A percentile compares a stretch with the other conserved stretches of the same genome.
Evolutionary conservation across 805 yeast species (phyloP).

Genomic region (Cyberlindnera mrakii): DNA sequence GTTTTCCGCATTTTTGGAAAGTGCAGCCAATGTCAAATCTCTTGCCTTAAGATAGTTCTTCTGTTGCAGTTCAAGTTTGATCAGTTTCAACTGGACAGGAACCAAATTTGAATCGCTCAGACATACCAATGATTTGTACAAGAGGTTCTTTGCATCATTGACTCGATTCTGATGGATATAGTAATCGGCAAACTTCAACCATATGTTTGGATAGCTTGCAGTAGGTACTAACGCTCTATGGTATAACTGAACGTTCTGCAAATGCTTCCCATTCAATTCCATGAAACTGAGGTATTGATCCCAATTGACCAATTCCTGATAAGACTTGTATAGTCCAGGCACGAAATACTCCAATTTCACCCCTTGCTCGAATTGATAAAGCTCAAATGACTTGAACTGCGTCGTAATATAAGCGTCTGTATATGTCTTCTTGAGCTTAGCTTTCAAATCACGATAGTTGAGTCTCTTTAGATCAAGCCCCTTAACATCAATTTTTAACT

Average conservation of each 20-base stretch:
- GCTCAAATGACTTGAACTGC: constrained; percentile 45
- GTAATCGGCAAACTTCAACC: constrained; percentile 46
- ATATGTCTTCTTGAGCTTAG: constrained; percentile 39
- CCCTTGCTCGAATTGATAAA: constrained; percentile 43
- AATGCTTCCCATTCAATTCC: constrained; percentile 28
- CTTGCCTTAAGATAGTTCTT: constrained; percentile 33
- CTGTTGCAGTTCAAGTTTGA: constrained; percentile 37
- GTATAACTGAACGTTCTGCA: constrained; percentile 28
- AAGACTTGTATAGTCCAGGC: constrained; percentile 25
- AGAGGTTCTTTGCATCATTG: constrained; percentile 32
- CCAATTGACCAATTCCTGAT: constrained; percentile 53
- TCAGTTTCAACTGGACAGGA: constrained; percentile 31
- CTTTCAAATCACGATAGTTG: constrained; percentile 25
- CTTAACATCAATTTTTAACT: constrained; percentile 11
- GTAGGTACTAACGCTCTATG: constrained; percentile 44
- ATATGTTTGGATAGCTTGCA: constrained; percentile 39
- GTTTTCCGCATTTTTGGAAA: constrained; percentile 25
- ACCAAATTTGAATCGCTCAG: constrained; percentile 19
- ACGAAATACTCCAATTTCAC: constrained; percentile 33
- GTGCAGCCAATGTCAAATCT: constrained; percentile 8
- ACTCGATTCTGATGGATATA: constrained; percentile 26
- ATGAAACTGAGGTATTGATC: constrained; percentile 48
- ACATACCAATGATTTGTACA: constrained; percentile 30
- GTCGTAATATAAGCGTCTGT: constrained; percentile 50
- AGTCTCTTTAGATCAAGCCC: constrained; percentile 3